Evolutionary conservation across 2,329 filamentous ascomycete species (phyloP), one percentile per base, ranked within the genome.

Genomic region (Alternaria conjuncta): DNA sequence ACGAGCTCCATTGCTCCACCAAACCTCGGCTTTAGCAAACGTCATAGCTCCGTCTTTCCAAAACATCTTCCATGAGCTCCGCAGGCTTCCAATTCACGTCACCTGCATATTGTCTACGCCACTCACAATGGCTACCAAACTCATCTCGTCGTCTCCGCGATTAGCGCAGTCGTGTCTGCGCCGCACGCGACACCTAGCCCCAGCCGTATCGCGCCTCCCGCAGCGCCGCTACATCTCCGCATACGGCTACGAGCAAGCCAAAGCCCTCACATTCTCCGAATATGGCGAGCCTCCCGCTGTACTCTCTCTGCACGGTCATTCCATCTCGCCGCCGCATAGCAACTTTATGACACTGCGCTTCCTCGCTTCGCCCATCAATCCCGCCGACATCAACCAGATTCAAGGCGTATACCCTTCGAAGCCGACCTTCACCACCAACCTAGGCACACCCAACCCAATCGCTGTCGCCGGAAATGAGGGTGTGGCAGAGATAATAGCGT

Each of bases 381-480:
- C 96, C 23, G 94, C 96, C 75, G 96, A 99, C 82, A 92, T 99
- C 81, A 99, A 99, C 85, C 95, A 95, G 75, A 92, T 99, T 75
- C 96, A 99, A 84, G 96, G 96, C 69, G 94, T 95, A 5, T 99
- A 99, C 83, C 95, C 95, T 65, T 89, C 89, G 49, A 93, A 93
- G 78, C 94, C 94, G 0, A 84, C 87, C 47, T 94, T 97, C 81
- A 90, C 88, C 18, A 90, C 89, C 6, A 81, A 88, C 1, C 88
- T 99, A 58, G 92, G 94, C 60, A 97, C 94, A 0, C 70, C 88
- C 1, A 84, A 89, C 23, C 93, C 94, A 3, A 88, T 91, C 8
- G 92, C 93, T 1, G 88, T 96, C 2, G 91, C 89, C 2, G 94
- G 94, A 25, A 98, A 97, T 78, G 96, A 99, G 80, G 96, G 92